Evolutionary conservation across 1,284 basidiomycete genomes (phyloP), one percentile per base, ranked within the genome.

Genomic region (Tremellales sp.): DNA sequence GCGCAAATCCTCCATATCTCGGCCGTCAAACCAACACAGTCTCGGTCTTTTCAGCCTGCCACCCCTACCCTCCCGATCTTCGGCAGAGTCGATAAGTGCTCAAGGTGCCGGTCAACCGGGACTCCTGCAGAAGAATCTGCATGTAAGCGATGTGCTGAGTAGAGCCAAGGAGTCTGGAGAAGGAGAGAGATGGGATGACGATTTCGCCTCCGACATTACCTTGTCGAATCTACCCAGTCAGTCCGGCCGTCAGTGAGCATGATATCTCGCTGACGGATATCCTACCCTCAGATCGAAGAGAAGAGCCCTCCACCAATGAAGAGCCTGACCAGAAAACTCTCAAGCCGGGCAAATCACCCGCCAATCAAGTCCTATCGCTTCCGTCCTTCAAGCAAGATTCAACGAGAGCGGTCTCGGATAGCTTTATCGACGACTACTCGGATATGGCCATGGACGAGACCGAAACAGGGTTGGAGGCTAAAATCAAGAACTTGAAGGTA

Each of bases 131-230:
- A 74, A 66, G 58, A 73, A 60, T 36, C 68, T 87, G 68, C 86
- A 86, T 55, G 84, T 89, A 62, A 89, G 83, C 9, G 89, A 94
- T 37, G 66, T 61, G 12, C 50, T 70, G 21, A 58, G 43, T 18
- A 47, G 66, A 28, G 60, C 65, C 1, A 61, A 57, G 22, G 66
- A 70, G 45, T 51, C 40, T 26, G 54, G 51, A 28, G 50, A 44
- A 10, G 65, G 52, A n/a, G 62, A 62, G 40, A 61, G 56, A 36
- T 97, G 94, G 92, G 94, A 98, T 65, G 87, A 91, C 58, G 94
- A 98, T 67, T 98, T 97, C 63, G 91, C 92, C 61, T 89, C 89
- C 52, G 91, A 86, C 3, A 91, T 93, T 24, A 63, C 61, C 1
- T 41, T 67, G 9, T 55, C 69, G 3, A 65, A 61, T 37, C 38